Percentiles rank a stretch among this genome's conserved stretches.
Conservation (phyloP, 257 asterid genomes). For the Solanum tacnaense region DNA sequence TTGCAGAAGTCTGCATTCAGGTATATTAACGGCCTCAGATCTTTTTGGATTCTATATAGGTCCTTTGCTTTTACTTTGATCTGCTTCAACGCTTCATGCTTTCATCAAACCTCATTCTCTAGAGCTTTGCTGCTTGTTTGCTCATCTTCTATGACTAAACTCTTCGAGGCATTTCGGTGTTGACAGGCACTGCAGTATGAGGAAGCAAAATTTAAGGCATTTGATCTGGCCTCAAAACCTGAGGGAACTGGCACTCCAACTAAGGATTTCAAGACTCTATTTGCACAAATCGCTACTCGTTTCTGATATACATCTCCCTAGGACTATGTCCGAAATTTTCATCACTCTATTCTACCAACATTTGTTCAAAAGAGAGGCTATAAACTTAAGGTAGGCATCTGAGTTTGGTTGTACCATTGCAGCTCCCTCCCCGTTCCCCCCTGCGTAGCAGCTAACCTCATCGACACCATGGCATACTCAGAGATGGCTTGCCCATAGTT, state of each 20-base stretch:
- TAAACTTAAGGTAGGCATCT: neutral
- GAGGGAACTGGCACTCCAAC: constrained; percentile 82
- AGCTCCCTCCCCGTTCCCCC: neutral
- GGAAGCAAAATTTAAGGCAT: constrained; percentile 75
- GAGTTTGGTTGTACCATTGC: neutral
- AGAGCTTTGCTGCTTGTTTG: neutral
- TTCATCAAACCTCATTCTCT: neutral
- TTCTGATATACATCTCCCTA: constrained; percentile 31
- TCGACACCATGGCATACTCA: neutral
- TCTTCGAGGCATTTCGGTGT: neutral
- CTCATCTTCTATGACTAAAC: neutral
- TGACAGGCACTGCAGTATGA: constrained; percentile 72
- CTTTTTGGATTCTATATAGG: neutral
- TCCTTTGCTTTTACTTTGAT: neutral
- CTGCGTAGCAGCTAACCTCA: neutral
- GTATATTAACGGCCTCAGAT: constrained; percentile 4
- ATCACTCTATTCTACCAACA: neutral
- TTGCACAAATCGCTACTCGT: constrained; percentile 50
- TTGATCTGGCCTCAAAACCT: constrained; percentile 83
- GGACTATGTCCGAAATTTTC: neutral
- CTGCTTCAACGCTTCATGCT: neutral
- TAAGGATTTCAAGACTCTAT: constrained; percentile 75
- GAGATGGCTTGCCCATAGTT: neutral
- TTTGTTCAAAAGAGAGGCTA: neutral
- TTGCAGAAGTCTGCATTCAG: constrained; percentile 93